These are phyloP conservation scores for Trametes polyzona DNA, from an alignment of 1,284 basidiomycete genomes.

Conservation along the genomic window DNA sequence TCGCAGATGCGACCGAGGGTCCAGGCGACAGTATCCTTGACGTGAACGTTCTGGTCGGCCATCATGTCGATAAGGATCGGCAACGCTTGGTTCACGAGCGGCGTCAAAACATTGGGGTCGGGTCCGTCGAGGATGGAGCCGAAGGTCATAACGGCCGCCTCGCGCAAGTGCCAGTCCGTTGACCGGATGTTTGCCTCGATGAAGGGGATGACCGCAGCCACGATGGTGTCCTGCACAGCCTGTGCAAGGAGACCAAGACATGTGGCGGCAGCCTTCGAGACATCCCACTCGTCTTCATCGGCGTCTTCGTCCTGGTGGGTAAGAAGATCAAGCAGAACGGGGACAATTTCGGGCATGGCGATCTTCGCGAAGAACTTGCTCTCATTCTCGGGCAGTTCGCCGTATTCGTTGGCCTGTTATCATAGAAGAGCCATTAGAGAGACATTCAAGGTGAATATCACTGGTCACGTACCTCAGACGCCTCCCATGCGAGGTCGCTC, in stretches of 20 bases:
- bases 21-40: constrained; percentile 98
- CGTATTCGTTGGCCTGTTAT: constrained; percentile 83
- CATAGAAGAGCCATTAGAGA: constrained; percentile 13
- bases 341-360: constrained; percentile 93
- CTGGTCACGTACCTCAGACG: constrained; percentile 72
- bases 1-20: constrained; percentile 97
- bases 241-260: constrained; percentile 90
- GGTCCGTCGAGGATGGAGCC: constrained; percentile 98
- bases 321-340: constrained; percentile 88
- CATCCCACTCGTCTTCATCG: constrained; percentile 99
- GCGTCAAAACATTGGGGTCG: constrained; percentile 83
- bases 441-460: neutral
- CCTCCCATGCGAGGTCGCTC: constrained; percentile 90
- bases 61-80: constrained; percentile 97
- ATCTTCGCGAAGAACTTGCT: constrained; percentile 94
- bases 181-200: constrained; percentile 96
- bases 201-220: constrained; percentile 94
- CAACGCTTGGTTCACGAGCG: constrained; percentile 93
- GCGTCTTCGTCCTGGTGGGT: constrained; percentile 96
- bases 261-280: constrained; percentile 97
- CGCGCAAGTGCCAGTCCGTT: constrained; percentile 92
- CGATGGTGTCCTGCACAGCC: constrained; percentile 91
- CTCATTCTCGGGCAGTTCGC: constrained; percentile 87
- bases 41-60: constrained; percentile 82
- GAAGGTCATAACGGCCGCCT: constrained; percentile 98